These are phyloP conservation scores for Gypsophila paniculata DNA, from an alignment of 179 eudicot species.

Conservation along the genomic window DNA sequence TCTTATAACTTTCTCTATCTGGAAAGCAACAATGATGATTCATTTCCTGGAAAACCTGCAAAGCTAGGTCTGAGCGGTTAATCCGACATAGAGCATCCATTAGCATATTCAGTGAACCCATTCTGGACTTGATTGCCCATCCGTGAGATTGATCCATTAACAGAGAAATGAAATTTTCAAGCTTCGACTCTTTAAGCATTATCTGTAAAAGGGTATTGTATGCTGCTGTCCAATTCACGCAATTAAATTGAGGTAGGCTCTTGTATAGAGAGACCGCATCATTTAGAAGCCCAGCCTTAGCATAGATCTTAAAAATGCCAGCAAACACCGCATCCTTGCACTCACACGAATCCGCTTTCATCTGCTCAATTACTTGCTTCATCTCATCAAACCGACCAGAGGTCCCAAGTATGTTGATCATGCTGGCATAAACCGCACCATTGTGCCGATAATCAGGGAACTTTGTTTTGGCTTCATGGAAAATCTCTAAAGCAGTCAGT, in stretches of 20 bases:
- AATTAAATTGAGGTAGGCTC: constrained; percentile 63
- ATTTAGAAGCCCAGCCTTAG: constrained; percentile 50
- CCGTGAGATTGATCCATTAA: constrained; percentile 54
- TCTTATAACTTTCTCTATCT: constrained; percentile 55
- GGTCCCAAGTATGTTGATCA: constrained; percentile 63
- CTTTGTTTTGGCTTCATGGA: constrained; percentile 58
- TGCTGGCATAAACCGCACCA: constrained; percentile 77
- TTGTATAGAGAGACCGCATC: constrained; percentile 69
- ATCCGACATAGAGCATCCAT: constrained; percentile 59
- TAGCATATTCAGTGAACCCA: constrained; percentile 56
- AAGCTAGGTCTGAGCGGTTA: constrained; percentile 66
- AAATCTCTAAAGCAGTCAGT: constrained; percentile 56
- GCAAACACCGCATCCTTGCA: constrained; percentile 63
- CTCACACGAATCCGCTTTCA: constrained; percentile 76
- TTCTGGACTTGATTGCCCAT: constrained; percentile 70
- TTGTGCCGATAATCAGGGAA: constrained; percentile 73
- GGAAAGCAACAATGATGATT: constrained; percentile 57
- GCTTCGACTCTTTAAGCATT: constrained; percentile 54
- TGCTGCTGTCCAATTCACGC: constrained; percentile 76
- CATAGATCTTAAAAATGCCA: constrained; percentile 54
- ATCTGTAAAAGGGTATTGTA: constrained; percentile 69
- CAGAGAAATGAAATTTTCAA: constrained; percentile 44
- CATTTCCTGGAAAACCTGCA: constrained; percentile 75
- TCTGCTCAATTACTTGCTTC: constrained; percentile 60
- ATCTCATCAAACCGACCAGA: constrained; percentile 56